Conservation (phyloP, 495 filamentous ascomycete genomes). For the Neurospora intermedia region DNA sequence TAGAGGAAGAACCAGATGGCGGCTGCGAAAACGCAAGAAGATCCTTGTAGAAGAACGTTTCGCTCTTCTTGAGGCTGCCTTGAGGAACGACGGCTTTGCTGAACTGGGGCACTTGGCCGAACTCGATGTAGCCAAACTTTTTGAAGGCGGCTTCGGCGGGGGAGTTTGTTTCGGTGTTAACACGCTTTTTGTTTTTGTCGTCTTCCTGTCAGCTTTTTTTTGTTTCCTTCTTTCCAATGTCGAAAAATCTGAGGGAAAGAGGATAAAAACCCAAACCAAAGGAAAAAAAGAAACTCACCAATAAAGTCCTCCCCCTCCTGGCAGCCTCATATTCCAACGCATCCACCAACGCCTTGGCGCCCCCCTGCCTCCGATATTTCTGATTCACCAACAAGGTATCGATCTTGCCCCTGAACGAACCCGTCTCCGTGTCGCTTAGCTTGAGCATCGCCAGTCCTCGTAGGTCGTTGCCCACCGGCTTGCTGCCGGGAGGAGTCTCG, state of each 20-base stretch:
- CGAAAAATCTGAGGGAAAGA: neutral
- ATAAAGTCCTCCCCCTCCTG: constrained; percentile 23
- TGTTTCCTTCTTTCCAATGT: neutral
- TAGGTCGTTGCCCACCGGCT: constrained; percentile 21
- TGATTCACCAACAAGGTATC: constrained; percentile 29
- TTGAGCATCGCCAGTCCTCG: constrained; percentile 29
- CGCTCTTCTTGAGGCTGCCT: constrained; percentile 19
- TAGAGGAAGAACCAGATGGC: neutral
- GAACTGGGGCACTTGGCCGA: constrained; percentile 28
- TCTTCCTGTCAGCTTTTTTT: neutral
- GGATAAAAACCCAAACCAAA: neutral
- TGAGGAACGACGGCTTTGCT: constrained; percentile 13
- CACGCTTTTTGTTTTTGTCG: constrained; percentile 10
- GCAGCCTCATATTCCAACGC: constrained; percentile 29
- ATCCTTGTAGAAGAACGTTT: constrained; percentile 33
- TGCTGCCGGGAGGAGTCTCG: constrained; percentile 13
- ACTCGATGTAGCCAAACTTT: constrained; percentile 26
- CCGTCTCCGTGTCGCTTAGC: constrained; percentile 26
- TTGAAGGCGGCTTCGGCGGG: constrained; percentile 24
- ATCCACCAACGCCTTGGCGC: constrained; percentile 19
- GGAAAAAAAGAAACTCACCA: constrained; percentile 15
- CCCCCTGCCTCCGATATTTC: constrained; percentile 19
- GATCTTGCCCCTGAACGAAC: constrained; percentile 24
- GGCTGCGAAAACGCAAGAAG: constrained; percentile 1
- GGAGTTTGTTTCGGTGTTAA: constrained; percentile 25